phyloP scores from a whole-genome alignment of 1,284 basidiomycete species.

The Moniliophthora roreri region DNA sequence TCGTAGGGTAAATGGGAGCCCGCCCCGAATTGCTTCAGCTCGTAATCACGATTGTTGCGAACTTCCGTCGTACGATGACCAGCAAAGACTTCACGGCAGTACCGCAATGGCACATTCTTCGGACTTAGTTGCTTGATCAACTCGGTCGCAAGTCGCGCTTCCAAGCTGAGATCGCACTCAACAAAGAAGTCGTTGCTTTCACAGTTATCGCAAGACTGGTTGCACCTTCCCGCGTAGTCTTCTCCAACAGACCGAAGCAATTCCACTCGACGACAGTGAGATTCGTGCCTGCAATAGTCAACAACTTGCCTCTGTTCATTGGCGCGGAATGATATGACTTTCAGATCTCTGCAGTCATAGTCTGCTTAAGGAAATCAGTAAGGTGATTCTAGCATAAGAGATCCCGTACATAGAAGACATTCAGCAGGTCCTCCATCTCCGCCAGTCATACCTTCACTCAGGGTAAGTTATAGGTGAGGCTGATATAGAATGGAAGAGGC shows the following conservation, averaged over 20 bases:
- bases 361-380: background rate
- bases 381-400: too few relatives aligned
- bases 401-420: background rate
- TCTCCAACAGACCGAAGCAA: background rate
- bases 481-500: background rate
- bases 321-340: background rate
- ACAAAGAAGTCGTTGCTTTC: background rate
- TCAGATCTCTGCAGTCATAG: background rate
- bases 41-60: background rate
- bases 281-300: slow-evolving; percentile 1
- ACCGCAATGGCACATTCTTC: background rate
- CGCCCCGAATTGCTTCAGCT: slow-evolving; percentile 1
- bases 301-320: background rate
- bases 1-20: slow-evolving; percentile 5
- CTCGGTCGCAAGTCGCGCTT: background rate
- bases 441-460: background rate
- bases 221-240: background rate
- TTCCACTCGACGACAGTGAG: background rate
- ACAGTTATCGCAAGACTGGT: background rate
- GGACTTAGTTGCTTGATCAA: background rate
- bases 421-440: background rate
- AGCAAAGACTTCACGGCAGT: slow-evolving; percentile 2
- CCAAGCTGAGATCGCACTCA: background rate
- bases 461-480: background rate
- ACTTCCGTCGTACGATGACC: background rate